These are phyloP conservation scores for Xenoacremonium recifei DNA, from an alignment of 2,329 filamentous ascomycete species.

Conservation along the genomic window DNA sequence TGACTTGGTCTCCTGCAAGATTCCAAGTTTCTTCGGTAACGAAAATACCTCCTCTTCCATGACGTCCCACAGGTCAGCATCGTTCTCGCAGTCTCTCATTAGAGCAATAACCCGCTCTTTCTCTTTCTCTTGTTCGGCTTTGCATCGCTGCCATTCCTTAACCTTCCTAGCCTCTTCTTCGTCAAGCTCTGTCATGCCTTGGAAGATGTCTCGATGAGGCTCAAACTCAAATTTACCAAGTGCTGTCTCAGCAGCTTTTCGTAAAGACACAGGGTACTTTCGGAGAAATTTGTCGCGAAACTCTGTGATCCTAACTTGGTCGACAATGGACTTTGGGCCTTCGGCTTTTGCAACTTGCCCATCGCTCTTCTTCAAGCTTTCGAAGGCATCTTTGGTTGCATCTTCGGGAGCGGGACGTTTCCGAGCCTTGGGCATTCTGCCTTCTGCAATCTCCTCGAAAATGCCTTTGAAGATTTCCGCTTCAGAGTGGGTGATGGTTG, in stretches of 20 bases:
- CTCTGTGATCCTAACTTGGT: conserved; percentile 30
- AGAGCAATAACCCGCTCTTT: conserved; percentile 50
- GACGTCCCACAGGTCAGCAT: conserved; percentile 65
- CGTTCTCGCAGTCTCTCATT: conserved; percentile 56
- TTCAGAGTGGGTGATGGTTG: conserved; percentile 59
- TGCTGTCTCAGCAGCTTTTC: conserved; percentile 37
- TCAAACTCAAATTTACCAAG: conserved; percentile 37
- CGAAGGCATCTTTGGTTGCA: not conserved
- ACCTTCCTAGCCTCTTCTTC: conserved; percentile 30
- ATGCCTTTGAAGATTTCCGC: conserved; percentile 60
- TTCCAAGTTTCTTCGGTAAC: conserved; percentile 54
- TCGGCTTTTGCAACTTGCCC: not conserved
- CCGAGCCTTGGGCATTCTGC: conserved; percentile 30
- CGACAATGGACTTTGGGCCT: conserved; percentile 27
- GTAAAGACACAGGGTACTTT: conserved; percentile 39
- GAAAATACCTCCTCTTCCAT: conserved; percentile 67
- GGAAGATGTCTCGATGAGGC: conserved; percentile 22
- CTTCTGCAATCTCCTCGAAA: conserved; percentile 41
- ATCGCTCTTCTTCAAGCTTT: not conserved
- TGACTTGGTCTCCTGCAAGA: conserved; percentile 33
- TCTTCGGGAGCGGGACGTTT: conserved; percentile 11
- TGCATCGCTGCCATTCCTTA: conserved; percentile 34
- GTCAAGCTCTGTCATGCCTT: conserved; percentile 28
- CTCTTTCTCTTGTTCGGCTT: conserved; percentile 44
- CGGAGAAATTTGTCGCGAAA: conserved; percentile 36